phyloP scores from a whole-genome alignment of 805 yeast genomes.

The Barnettozyma vustinii region DNA sequence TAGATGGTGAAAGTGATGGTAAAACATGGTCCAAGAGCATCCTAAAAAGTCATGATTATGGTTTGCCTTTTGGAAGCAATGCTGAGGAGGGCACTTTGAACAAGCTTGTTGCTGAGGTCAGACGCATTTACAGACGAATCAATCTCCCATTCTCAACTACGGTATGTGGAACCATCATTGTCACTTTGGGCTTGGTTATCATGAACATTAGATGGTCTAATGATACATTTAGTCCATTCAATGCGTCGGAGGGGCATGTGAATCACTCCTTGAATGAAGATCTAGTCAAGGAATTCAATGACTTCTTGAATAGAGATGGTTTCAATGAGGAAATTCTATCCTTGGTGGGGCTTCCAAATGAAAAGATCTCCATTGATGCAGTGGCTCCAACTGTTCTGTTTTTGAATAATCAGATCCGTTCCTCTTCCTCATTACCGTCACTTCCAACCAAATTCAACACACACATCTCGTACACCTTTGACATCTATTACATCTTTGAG shows the following conservation, averaged over 20 bases:
- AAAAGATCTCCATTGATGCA: background rate
- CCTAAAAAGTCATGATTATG: background rate
- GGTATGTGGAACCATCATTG: conserved; percentile 27
- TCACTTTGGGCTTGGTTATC: conserved; percentile 25
- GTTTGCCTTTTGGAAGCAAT: background rate
- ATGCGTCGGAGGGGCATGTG: background rate
- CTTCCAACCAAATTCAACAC: conserved; percentile 14
- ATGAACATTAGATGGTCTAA: conserved; percentile 32
- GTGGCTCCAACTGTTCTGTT: background rate
- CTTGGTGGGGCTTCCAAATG: background rate
- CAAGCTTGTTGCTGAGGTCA: conserved; percentile 2
- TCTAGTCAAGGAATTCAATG: conserved; percentile 4
- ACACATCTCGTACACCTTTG: conserved; percentile 37
- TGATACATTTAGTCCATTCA: conserved; percentile 9
- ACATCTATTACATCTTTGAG: conserved; percentile 50
- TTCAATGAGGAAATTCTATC: conserved; percentile 18
- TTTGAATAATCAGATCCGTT: background rate
- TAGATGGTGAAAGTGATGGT: conserved; percentile 17
- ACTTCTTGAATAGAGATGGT: conserved; percentile 16
- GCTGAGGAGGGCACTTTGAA: background rate
- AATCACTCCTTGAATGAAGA: background rate
- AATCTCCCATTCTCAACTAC: conserved; percentile 33
- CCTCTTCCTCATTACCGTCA: background rate
- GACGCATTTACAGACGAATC: conserved; percentile 21
- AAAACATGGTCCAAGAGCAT: conserved; percentile 8